Conservation (phyloP, 139 green algal species). For the Chlamydomonas eustigma region DNA sequence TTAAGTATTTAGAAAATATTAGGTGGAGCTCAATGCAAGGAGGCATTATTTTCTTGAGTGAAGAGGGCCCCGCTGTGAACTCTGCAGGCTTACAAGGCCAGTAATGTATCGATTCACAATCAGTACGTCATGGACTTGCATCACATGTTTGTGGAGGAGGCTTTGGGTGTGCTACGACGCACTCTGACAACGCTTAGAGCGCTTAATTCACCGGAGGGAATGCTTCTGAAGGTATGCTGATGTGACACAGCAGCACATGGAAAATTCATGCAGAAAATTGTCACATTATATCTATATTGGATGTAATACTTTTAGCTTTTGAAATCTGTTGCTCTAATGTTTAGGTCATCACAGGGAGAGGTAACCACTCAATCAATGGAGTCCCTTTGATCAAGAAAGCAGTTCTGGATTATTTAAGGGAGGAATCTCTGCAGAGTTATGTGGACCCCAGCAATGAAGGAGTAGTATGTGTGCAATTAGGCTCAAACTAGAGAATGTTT, state of each 20-base stretch:
- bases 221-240: constrained; percentile 12
- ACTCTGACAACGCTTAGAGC: constrained; percentile 13
- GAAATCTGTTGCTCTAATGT: background rate
- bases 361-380: constrained; percentile 8
- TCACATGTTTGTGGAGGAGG: constrained; percentile 24
- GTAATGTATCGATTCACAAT: constrained; percentile 18
- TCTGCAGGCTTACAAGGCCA: constrained; percentile 20
- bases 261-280: background rate
- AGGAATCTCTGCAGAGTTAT: background rate
- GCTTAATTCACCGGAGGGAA: constrained; percentile 12
- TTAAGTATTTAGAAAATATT: no score
- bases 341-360: constrained; percentile 12
- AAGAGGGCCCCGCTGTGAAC: no score
- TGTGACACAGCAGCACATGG: no score
- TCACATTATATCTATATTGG: background rate
- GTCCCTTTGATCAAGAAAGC: constrained; percentile 12
- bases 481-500: background rate
- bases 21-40: no score
- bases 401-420: constrained; percentile 6
- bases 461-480: constrained; percentile 9
- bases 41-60: no score
- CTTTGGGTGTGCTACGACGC: constrained; percentile 11
- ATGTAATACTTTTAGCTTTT: no score
- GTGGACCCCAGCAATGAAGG: constrained; percentile 11
- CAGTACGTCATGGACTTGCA: constrained; percentile 24